Evolutionary conservation across 768 basidiomycete species (phyloP).

Genomic region (Phylloporus arenicola): DNA sequence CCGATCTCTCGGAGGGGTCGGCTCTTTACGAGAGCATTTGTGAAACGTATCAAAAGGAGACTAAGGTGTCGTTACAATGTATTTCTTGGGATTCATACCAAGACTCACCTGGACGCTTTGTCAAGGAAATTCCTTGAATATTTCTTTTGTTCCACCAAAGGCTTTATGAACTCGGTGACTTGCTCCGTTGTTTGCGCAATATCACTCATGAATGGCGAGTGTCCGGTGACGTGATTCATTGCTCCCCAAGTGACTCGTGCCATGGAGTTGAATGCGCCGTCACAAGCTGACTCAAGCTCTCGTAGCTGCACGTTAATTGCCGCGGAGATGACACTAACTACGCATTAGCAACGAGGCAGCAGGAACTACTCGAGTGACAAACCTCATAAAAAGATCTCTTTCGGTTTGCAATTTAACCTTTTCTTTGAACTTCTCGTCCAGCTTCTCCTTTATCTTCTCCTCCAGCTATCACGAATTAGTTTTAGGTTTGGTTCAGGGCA

Average conservation of each 20-base stretch:
- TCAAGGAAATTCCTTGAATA: constrained; percentile 91
- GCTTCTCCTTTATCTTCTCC: constrained; percentile 81
- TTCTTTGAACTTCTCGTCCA: constrained; percentile 70
- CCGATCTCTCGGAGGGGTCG: constrained; percentile 89
- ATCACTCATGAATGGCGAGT: constrained; percentile 76
- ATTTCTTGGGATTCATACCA: background rate
- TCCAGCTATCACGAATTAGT: constrained; percentile 58
- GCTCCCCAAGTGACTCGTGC: constrained; percentile 73
- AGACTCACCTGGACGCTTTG: constrained; percentile 77
- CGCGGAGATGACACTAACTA: constrained; percentile 69
- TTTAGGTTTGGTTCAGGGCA: background rate
- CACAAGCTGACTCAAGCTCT: constrained; percentile 82
- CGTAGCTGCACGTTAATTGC: constrained; percentile 75
- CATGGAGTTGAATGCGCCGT: constrained; percentile 73
- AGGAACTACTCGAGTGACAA: constrained; percentile 10
- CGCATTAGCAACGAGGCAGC: background rate
- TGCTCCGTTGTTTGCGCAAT: constrained; percentile 69
- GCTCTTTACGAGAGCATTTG: constrained; percentile 83
- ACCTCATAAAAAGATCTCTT: constrained; percentile 88
- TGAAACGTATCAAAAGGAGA: constrained; percentile 80
- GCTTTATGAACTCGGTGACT: constrained; percentile 70
- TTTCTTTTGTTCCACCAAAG: constrained; percentile 89
- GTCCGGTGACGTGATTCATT: constrained; percentile 79
- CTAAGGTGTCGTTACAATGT: constrained; percentile 35
- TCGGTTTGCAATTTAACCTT: constrained; percentile 80